A percentile compares a stretch with the other conserved stretches of the same genome.
Conservation (phyloP, 2,329 filamentous ascomycete species). For the Aspergillus pseudotamarii region DNA sequence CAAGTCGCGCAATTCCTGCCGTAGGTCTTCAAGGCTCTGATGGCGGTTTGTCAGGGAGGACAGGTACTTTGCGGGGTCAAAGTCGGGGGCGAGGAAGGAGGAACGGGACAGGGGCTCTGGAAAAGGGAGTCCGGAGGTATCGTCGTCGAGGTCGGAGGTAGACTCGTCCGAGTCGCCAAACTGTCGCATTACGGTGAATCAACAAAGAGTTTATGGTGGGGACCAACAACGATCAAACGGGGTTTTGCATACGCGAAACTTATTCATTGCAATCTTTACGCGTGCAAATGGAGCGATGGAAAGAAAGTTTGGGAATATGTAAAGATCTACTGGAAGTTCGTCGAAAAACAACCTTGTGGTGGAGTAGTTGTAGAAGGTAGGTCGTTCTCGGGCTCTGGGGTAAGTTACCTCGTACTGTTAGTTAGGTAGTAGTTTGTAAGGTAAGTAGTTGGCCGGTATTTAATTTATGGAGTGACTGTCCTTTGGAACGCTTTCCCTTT, state of each 20-base stretch:
- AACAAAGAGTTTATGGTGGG: neutral
- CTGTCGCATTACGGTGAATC: conserved; percentile 26
- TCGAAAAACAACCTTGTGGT: conserved; percentile 1
- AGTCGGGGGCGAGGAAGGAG: conserved; percentile 77
- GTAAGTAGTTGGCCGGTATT: neutral
- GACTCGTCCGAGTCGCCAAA: conserved; percentile 51
- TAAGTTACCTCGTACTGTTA: neutral
- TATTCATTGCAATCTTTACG: conserved; percentile 29
- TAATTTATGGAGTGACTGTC: too few relatives aligned
- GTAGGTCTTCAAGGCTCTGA: conserved; percentile 92
- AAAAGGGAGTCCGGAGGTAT: conserved; percentile 74
- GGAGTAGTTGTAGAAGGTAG: neutral
- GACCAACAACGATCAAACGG: neutral
- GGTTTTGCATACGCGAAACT: conserved; percentile 33
- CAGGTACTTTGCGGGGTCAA: conserved; percentile 81
- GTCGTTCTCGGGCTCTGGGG: neutral
- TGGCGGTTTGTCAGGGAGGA: conserved; percentile 82
- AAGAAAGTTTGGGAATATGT: neutral
- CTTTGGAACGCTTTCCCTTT: neutral
- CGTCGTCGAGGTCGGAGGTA: conserved; percentile 59
- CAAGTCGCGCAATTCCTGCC: conserved; percentile 79
- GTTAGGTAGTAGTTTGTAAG: too few relatives aligned
- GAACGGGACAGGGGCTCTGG: conserved; percentile 78
- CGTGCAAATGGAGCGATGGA: neutral
- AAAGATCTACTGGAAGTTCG: neutral